A percentile compares a stretch with the other conserved stretches of the same genome.
These are phyloP conservation scores for Potentilla sterilis DNA, from an alignment of 306 rosid species.

Conservation along the genomic window DNA sequence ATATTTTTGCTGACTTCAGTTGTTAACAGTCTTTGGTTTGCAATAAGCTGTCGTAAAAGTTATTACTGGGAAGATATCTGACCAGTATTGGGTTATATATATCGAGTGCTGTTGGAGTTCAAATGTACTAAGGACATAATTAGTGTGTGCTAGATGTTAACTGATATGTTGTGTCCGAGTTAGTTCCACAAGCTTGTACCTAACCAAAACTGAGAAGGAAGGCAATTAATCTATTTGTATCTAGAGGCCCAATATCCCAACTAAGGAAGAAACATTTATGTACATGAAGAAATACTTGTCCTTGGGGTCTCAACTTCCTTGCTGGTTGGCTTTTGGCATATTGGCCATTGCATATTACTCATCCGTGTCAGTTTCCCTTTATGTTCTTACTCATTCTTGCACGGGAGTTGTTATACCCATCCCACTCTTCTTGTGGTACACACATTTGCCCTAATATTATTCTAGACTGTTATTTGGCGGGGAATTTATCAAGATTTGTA, in stretches of 20 bases:
- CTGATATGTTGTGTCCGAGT: neutral
- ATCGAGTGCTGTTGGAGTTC: neutral
- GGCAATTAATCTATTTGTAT: neutral
- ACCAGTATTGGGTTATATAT: neutral
- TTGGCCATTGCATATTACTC: neutral
- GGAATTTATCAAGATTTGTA: neutral
- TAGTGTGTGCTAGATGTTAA: neutral
- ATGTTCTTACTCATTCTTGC: neutral
- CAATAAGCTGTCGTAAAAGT: slow-evolving; percentile 5
- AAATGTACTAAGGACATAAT: neutral
- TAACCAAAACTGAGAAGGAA: neutral
- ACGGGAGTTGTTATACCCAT: neutral
- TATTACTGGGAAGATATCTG: neutral
- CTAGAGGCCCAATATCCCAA: neutral
- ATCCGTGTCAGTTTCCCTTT: neutral
- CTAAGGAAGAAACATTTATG: neutral
- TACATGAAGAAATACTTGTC: neutral
- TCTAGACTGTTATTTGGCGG: too few relatives aligned
- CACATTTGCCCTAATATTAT: neutral
- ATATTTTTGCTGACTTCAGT: neutral
- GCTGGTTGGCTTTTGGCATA: neutral
- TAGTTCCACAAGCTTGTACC: neutral
- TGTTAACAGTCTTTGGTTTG: neutral
- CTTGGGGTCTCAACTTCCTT: neutral
- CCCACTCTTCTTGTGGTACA: neutral